Conservation (phyloP, 352 stramenopile species). For the Phytopythium sindhum region DNA sequence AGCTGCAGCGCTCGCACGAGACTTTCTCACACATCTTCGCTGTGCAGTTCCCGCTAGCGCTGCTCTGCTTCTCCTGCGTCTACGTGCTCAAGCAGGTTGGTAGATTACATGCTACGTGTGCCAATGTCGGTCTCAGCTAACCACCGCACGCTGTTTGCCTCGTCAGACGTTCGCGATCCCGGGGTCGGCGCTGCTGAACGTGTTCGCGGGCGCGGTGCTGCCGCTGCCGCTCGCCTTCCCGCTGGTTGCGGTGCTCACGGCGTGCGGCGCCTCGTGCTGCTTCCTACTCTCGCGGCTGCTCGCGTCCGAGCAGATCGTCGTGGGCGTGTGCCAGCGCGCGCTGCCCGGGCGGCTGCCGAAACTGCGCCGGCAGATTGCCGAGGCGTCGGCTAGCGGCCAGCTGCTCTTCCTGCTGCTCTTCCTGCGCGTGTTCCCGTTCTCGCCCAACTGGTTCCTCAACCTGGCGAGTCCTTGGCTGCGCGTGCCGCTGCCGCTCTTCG, state of each 20-base stretch:
- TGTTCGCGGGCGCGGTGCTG: constrained; percentile 68
- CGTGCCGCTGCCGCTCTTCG: constrained; percentile 66
- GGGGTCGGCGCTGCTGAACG: constrained; percentile 68
- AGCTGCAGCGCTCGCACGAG: constrained; percentile 58
- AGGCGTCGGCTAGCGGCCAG: constrained; percentile 36
- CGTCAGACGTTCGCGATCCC: constrained; percentile 71
- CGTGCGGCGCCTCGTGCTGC: constrained; percentile 65
- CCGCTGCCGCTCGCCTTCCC: constrained; percentile 64
- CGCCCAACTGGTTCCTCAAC: constrained; percentile 86
- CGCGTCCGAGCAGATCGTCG: constrained; percentile 53
- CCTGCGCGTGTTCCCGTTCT: constrained; percentile 78
- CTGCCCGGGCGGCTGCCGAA: constrained; percentile 55
- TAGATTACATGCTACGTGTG: too few species aligned
- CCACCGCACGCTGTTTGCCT: not conserved
- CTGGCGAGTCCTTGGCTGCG: constrained; percentile 73
- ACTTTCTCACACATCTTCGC: constrained; percentile 56
- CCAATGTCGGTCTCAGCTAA: not conserved
- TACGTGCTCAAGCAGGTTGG: constrained; percentile 76
- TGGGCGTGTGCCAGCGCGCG: constrained; percentile 53
- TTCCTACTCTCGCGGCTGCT: constrained; percentile 68
- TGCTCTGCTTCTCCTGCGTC: constrained; percentile 63
- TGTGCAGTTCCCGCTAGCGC: constrained; percentile 58
- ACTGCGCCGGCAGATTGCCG: constrained; percentile 51
- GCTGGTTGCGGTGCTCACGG: constrained; percentile 58
- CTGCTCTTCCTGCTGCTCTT: constrained; percentile 70